Conservation (phyloP, 148 eudicot genomes). For the Nepenthes mirabilis region DNA sequence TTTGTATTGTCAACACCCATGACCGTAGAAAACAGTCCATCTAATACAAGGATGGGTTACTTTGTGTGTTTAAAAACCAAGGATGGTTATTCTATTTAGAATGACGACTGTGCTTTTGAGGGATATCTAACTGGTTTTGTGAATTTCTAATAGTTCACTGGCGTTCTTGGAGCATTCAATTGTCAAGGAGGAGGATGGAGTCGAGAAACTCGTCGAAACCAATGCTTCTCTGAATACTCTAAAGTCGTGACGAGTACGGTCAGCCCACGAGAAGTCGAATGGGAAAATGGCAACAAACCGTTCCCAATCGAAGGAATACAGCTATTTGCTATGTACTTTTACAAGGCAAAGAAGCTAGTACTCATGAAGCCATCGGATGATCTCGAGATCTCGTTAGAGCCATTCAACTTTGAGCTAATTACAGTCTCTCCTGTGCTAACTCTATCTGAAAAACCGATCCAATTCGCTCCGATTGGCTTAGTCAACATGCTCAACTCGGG, state of each 20-base stretch:
- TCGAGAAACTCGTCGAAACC: constrained; percentile 46
- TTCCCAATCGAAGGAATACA: constrained; percentile 20
- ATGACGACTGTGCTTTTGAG: too few relatives aligned
- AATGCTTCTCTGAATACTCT: constrained; percentile 54
- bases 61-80: too few relatives aligned
- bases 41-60: too few relatives aligned
- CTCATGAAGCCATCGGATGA: constrained; percentile 31
- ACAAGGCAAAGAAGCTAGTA: constrained; percentile 36
- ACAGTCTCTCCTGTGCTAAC: constrained; percentile 45
- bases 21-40: too few relatives aligned
- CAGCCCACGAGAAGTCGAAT: constrained; percentile 64
- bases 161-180: constrained; percentile 83
- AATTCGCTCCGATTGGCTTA: constrained; percentile 64
- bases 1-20: too few relatives aligned
- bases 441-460: constrained; percentile 17
- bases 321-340: constrained; percentile 48
- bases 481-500: constrained; percentile 63
- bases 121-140: not conserved
- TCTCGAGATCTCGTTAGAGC: constrained; percentile 47
- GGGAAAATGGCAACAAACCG: constrained; percentile 53
- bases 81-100: too few relatives aligned
- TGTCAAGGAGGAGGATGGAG: constrained; percentile 98
- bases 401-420: constrained; percentile 69
- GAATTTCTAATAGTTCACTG: constrained; percentile 36
- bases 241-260: constrained; percentile 25